phyloP scores from a whole-genome alignment of 2,329 filamentous ascomycete genomes.

The Cyclaneusma minus region DNA sequence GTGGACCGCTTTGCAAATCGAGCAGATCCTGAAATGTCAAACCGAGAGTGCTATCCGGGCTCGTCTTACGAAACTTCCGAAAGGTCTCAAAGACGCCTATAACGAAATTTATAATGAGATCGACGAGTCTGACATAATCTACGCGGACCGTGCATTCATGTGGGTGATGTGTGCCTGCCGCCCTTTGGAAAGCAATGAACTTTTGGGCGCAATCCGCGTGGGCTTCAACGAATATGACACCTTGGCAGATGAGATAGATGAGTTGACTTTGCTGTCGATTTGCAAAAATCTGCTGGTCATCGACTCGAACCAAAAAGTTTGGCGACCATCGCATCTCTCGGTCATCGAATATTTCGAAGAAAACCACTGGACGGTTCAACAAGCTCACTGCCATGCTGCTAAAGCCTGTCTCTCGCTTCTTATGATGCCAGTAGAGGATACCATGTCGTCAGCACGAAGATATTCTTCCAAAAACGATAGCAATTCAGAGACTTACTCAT shows the following conservation, averaged over 20 bases:
- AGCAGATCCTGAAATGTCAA: conserved; percentile 12
- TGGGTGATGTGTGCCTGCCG: conserved; percentile 13
- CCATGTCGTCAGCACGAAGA: too few relatives aligned
- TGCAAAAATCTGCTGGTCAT: conserved; percentile 14
- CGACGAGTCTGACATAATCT: conserved; percentile 4
- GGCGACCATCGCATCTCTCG: conserved; percentile 14
- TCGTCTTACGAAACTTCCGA: conserved; percentile 17
- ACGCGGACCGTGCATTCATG: conserved; percentile 11
- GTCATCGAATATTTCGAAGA: conserved; percentile 15
- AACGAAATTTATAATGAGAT: conserved; percentile 16
- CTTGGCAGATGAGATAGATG: conserved; percentile 4
- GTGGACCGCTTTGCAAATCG: too few relatives aligned
- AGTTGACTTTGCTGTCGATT: conserved; percentile 7
- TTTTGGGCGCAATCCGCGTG: conserved; percentile 9
- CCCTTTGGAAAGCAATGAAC: conserved; percentile 5
- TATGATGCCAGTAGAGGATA: too few relatives aligned
- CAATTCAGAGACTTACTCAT: too few relatives aligned
- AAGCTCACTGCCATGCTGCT: conserved; percentile 4
- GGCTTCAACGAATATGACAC: conserved; percentile 5
- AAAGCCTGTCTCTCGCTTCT: conserved; percentile 5
- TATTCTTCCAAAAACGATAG: too few relatives aligned
- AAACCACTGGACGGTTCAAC: conserved; percentile 6
- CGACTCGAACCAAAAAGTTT: conserved; percentile 7
- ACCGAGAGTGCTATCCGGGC: conserved; percentile 10
- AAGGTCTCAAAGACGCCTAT: conserved; percentile 14